These are phyloP conservation scores for Elasticomyces elasticus DNA, from an alignment of 495 filamentous ascomycete species.

Conservation along the genomic window DNA sequence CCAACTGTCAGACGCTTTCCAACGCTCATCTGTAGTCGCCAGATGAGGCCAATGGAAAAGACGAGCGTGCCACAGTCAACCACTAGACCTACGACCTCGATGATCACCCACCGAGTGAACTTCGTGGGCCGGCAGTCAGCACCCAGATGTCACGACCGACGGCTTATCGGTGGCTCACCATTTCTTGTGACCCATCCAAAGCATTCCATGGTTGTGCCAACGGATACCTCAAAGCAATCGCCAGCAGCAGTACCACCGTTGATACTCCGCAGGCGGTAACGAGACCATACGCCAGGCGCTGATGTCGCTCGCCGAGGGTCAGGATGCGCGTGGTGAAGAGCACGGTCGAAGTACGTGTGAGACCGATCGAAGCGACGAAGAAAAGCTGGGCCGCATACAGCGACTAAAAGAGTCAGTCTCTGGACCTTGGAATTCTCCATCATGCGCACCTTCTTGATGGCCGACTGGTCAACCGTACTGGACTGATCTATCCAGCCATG, in stretches of 20 bases:
- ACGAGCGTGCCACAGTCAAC: background rate
- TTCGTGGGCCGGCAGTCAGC: too few relatives aligned
- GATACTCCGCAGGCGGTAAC: background rate
- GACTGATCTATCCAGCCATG: background rate
- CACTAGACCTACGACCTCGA: background rate
- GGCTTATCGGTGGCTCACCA: background rate
- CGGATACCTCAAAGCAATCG: background rate
- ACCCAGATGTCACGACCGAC: too few relatives aligned
- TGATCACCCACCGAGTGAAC: background rate
- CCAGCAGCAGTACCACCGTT: background rate
- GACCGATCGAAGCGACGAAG: background rate
- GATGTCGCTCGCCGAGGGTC: background rate
- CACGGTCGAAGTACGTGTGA: background rate
- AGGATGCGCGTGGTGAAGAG: background rate
- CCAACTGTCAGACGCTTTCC: background rate
- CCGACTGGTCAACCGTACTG: background rate
- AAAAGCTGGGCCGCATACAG: background rate
- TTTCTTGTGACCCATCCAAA: background rate
- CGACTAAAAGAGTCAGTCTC: too few relatives aligned
- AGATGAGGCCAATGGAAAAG: background rate
- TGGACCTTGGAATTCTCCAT: background rate
- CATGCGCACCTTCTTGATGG: background rate
- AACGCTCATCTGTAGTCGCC: background rate
- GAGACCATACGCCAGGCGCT: background rate
- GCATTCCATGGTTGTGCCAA: background rate